A percentile compares a stretch with the other conserved stretches of the same genome.
Evolutionary conservation across 192 early-diverging fungal species (phyloP).

Genomic region (Podila clonocystis): DNA sequence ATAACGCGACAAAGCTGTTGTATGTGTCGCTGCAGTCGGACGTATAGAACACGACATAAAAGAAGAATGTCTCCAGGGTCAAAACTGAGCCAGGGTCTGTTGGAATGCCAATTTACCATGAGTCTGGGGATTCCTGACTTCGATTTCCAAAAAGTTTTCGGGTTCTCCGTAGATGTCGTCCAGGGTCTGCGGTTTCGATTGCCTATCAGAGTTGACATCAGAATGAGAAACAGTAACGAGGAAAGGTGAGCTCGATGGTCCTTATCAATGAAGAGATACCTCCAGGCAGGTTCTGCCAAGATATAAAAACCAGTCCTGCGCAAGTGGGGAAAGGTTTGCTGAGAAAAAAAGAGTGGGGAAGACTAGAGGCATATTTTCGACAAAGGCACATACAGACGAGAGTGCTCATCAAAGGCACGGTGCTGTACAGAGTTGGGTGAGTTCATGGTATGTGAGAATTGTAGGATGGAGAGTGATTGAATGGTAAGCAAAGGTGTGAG

Average conservation of each 20-base stretch:
- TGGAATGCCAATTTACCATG: slow-evolving; percentile 63
- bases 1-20: too few species aligned
- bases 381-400: slow-evolving; percentile 34
- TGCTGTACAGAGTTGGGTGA: slow-evolving; percentile 49
- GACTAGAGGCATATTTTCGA: background rate
- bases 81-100: background rate
- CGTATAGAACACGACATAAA: background rate
- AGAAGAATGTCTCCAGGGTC: background rate
- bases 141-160: slow-evolving; percentile 98
- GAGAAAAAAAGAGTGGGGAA: background rate
- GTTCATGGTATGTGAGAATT: slow-evolving; percentile 18
- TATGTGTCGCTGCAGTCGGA: too few species aligned
- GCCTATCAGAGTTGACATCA: slow-evolving; percentile 12
- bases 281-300: background rate
- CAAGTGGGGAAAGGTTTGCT: background rate
- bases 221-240: background rate
- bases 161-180: slow-evolving; percentile 87
- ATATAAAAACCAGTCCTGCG: too few species aligned
- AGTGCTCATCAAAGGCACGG: slow-evolving; percentile 55
- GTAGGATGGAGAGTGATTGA: background rate
- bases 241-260: background rate
- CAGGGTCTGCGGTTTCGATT: slow-evolving; percentile 64
- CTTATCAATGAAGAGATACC: background rate
- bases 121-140: slow-evolving; percentile 89
- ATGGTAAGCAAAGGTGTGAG: background rate